Base-by-base conservation (phyloP, 495 filamentous ascomycete genomes). In the Hyaloscypha hepaticicola region DNA sequence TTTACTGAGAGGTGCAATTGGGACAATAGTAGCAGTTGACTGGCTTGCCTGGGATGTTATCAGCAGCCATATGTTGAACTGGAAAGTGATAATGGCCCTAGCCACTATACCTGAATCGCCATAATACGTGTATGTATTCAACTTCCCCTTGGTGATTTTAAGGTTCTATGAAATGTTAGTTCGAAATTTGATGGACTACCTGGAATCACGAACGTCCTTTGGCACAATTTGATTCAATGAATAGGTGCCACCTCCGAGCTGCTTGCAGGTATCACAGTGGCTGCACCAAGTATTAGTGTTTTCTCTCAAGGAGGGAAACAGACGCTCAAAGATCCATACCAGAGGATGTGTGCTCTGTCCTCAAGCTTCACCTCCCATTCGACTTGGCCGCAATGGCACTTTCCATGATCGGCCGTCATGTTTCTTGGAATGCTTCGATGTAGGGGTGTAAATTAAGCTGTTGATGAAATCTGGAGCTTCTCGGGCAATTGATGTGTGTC, bases 11-110 rank as follows among this genome's bases (percentile, higher is more conserved):
- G 5, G 56, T 64, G 61, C 81, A 83, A 61, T 78, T 83, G 26
- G 78, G 78, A 72, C 81, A 83, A 69, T 80, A 83, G 72, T 78
- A 83, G 74, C 82, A 84, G 72, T 82, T 58, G 31, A 83, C 80
- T 2, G 73, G 66, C 2, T 83, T 81, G 63, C 80, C 78, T 80
- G 31, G 63, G 51, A 8, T 38, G 49, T 63, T 26, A 33, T 61
- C 31, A 61, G 56, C 21, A 56, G 24, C 19, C n/a, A 31, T 60
- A 58, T 28, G 33, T 16, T 50, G 21, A 25, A 33, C 9, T 38
- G 31, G 34, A 31, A 27, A 0, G 0, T 38, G 33, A 28, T 9
- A 45, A 34, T 38, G 25, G 0, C 12, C 31, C 31, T 12, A 33
- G 12, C 12, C 9, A 45, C 4, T 16, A 14, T 25, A 80, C 78